A percentile compares a stretch with the other conserved stretches of the same genome.
Evolutionary conservation across 148 eudicot species (phyloP).

Genomic region (Chenopodium quinoa): DNA sequence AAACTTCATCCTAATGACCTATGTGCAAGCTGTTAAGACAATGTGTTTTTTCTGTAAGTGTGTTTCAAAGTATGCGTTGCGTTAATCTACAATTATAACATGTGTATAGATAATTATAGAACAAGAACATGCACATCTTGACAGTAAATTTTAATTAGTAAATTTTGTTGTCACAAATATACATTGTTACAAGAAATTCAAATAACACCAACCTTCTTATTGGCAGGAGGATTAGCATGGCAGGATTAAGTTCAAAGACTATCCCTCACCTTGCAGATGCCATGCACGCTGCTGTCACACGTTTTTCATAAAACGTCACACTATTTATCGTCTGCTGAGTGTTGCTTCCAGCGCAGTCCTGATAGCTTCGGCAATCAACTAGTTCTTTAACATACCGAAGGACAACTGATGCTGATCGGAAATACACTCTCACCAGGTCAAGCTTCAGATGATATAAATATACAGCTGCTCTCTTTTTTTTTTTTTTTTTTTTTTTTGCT

Average conservation of each 20-base stretch:
- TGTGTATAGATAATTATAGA: too few relatives aligned
- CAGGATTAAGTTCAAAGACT: constrained; percentile 80
- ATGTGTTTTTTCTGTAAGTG: too few relatives aligned
- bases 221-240: constrained; percentile 98
- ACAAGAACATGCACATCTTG: too few relatives aligned
- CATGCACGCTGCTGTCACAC: constrained; percentile 84
- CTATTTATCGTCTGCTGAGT: not conserved
- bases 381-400: not conserved
- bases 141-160: too few relatives aligned
- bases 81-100: too few relatives aligned
- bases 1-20: too few relatives aligned
- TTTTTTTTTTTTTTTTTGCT: not conserved
- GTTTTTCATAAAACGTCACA: constrained; percentile 24
- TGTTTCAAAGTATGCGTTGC: too few relatives aligned
- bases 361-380: not conserved
- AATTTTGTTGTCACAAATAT: too few relatives aligned
- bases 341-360: not conserved
- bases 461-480: not conserved
- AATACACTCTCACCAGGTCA: not conserved
- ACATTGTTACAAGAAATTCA: too few relatives aligned
- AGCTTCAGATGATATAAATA: not conserved
- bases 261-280: constrained; percentile 97
- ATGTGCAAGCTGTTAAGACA: too few relatives aligned
- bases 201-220: not conserved
- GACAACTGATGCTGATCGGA: not conserved